Conservation (phyloP, 2,329 filamentous ascomycete genomes). For the Lachnellula arida region DNA sequence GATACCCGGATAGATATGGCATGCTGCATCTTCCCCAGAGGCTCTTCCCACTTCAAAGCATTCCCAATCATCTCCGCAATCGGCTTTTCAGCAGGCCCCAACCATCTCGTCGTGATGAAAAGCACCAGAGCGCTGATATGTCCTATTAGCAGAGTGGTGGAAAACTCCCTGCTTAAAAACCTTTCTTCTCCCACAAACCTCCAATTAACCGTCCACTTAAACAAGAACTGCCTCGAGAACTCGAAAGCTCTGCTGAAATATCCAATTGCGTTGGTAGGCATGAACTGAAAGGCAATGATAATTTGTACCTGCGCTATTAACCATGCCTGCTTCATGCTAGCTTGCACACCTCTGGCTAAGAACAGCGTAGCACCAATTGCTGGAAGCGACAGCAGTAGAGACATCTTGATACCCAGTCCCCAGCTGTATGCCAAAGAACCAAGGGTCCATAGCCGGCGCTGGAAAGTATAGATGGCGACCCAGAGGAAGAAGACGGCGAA, state of each 20-base stretch:
- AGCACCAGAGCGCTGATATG: constrained; percentile 52
- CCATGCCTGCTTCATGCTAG: constrained; percentile 62
- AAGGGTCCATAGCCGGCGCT: constrained; percentile 67
- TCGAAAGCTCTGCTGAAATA: constrained; percentile 87
- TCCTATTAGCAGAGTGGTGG: constrained; percentile 48
- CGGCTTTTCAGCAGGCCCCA: constrained; percentile 49
- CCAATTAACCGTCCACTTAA: constrained; percentile 99
- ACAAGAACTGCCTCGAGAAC: constrained; percentile 84
- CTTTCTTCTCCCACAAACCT: constrained; percentile 80
- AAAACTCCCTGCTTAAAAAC: constrained; percentile 68
- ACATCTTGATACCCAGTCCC: constrained; percentile 94
- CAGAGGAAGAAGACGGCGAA: constrained; percentile 83
- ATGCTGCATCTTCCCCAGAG: constrained; percentile 39
- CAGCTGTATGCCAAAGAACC: constrained; percentile 70
- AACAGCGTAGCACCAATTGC: constrained; percentile 74
- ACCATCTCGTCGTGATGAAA: constrained; percentile 57
- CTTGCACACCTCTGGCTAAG: constrained; percentile 62
- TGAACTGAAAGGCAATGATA: constrained; percentile 61
- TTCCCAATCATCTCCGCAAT: constrained; percentile 40
- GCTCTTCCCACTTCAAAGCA: constrained; percentile 28
- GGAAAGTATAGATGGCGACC: constrained; percentile 72
- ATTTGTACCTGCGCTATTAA: constrained; percentile 78
- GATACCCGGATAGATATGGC: constrained; percentile 48
- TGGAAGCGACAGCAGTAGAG: constrained; percentile 74
- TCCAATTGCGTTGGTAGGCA: constrained; percentile 57